phyloP scores from a whole-genome alignment of 176 grass and related monocot species.

The Miscanthus lutarioriparius region DNA sequence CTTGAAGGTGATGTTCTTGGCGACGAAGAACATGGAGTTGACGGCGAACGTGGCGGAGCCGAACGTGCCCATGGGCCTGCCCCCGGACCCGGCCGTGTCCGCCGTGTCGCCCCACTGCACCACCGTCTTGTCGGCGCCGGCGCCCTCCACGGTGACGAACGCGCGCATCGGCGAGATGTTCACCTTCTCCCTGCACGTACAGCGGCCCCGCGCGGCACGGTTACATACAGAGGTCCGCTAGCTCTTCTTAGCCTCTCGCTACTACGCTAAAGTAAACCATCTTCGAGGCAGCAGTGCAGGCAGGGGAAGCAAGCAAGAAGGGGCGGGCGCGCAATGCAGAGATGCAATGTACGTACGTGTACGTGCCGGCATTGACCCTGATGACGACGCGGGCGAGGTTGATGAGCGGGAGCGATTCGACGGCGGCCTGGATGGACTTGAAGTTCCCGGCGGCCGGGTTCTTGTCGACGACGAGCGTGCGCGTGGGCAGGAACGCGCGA shows the following conservation, averaged over 20 bases:
- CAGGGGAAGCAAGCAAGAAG: neutral
- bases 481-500: constrained; percentile 51
- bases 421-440: constrained; percentile 79
- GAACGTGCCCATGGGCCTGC: constrained; percentile 78
- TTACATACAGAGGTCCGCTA: neutral
- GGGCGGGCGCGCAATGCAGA: neutral
- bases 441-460: constrained; percentile 56
- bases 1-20: constrained; percentile 95
- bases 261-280: too few relatives aligned
- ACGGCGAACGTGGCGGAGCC: constrained; percentile 90
- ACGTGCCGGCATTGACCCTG: constrained; percentile 86
- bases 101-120: constrained; percentile 99
- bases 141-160: constrained; percentile 87
- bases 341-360: constrained; percentile 63
- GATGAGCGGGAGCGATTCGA: constrained; percentile 83
- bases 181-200: constrained; percentile 96
- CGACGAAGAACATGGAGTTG: constrained; percentile 89
- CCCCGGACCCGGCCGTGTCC: constrained; percentile 46
- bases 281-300: neutral
- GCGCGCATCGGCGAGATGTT: constrained; percentile 67
- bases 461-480: constrained; percentile 71
- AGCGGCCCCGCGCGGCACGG: neutral
- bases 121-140: constrained; percentile 73
- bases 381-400: constrained; percentile 89
- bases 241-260: too few relatives aligned